Conservation (phyloP, 2,329 filamentous ascomycete genomes). For the Leptographium radiaticola region DNA sequence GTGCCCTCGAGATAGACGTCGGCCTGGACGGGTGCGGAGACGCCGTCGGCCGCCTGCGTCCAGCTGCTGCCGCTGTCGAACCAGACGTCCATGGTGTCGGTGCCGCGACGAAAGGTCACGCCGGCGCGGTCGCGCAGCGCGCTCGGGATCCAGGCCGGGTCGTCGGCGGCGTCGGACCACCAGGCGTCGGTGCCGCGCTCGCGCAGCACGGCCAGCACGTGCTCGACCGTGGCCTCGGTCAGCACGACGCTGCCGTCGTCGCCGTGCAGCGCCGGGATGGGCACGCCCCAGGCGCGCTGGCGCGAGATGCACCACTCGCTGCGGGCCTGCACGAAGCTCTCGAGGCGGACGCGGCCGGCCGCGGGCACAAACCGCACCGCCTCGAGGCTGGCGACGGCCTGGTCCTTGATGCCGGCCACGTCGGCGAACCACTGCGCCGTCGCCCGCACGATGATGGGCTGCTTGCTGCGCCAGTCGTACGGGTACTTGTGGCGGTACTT, state of each 20-base stretch:
- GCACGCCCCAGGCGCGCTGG: conserved; percentile 91
- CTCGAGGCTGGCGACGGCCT: conserved; percentile 56
- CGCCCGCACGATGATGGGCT: conserved; percentile 78
- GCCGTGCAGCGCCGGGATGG: conserved; percentile 82
- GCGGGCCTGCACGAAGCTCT: conserved; percentile 75
- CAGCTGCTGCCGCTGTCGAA: conserved; percentile 97
- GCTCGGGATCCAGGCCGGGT: conserved; percentile 63
- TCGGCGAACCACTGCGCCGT: conserved; percentile 98
- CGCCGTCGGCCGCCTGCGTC: conserved; percentile 36
- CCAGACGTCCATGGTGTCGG: conserved; percentile 98
- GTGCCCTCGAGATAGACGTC: conserved; percentile 90
- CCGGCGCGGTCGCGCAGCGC: conserved; percentile 34
- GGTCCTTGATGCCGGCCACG: conserved; percentile 66
- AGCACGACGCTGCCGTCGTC: conserved; percentile 65
- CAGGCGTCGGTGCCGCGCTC: conserved; percentile 78
- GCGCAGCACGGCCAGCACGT: conserved; percentile 70
- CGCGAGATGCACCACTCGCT: conserved; percentile 98
- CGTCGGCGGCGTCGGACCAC: conserved; percentile 74
- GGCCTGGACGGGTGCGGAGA: conserved; percentile 29
- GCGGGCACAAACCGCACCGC: conserved; percentile 69
- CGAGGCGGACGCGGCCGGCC: conserved; percentile 57
- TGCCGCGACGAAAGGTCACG: conserved; percentile 57
- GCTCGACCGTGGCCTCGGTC: conserved; percentile 63
- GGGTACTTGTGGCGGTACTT: conserved; percentile 84
- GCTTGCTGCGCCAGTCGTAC: conserved; percentile 94